phyloP scores from a whole-genome alignment of 2,329 filamentous ascomycete species.

The Mariannaea sp. region DNA sequence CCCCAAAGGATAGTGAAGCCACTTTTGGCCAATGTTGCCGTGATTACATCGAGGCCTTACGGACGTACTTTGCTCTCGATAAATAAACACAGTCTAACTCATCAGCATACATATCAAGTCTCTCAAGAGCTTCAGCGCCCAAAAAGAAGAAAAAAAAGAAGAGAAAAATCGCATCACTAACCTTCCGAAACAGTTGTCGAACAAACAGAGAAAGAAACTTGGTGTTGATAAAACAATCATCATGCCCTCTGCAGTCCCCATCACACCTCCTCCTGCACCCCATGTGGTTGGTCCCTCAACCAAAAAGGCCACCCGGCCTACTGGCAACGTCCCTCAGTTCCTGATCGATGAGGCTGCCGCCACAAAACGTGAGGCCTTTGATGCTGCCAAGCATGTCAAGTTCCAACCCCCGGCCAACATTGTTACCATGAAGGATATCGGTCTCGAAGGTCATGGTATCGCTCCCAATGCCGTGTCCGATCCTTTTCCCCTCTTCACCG shows the following conservation, averaged over 20 bases:
- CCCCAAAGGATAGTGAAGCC: too few relatives aligned
- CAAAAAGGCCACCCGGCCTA: constrained; percentile 2
- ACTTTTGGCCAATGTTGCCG: too few relatives aligned
- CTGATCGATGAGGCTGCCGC: constrained; percentile 34
- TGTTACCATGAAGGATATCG: constrained; percentile 65
- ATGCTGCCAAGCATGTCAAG: constrained; percentile 58
- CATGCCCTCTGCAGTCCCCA: constrained; percentile 6
- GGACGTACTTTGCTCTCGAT: too few relatives aligned
- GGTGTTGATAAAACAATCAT: not conserved
- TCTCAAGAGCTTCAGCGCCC: too few relatives aligned
- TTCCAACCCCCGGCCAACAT: constrained; percentile 56
- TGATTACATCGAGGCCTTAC: too few relatives aligned
- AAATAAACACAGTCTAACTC: too few relatives aligned
- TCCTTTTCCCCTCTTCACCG: constrained; percentile 67
- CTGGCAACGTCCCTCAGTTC: constrained; percentile 4
- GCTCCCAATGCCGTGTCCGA: constrained; percentile 67
- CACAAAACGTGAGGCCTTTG: constrained; percentile 45
- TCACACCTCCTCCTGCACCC: not conserved
- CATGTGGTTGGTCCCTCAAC: constrained; percentile 4
- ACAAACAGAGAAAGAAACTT: too few relatives aligned
- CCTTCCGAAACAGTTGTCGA: too few relatives aligned
- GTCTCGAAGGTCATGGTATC: constrained; percentile 60
- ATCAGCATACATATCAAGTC: too few relatives aligned
- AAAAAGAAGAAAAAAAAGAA: too few relatives aligned
- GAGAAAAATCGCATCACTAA: too few relatives aligned